Evolutionary conservation across 2,329 filamentous ascomycete genomes (phyloP), one percentile per base, ranked within the genome.

Genomic region (Colletotrichum sp.): DNA sequence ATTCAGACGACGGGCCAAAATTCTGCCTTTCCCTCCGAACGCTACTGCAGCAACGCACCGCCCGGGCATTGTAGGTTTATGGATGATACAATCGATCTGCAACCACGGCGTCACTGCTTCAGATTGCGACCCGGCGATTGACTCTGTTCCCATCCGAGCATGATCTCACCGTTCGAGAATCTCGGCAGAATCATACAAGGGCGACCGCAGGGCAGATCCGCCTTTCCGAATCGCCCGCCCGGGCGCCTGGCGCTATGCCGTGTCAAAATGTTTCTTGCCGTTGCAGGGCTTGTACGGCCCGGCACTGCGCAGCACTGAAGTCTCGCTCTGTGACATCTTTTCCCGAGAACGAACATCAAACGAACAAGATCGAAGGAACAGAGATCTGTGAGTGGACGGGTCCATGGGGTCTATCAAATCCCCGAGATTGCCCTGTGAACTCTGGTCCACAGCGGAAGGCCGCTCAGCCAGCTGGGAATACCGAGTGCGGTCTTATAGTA

Each of bases 11-110:
- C 57, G 70, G 70, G 57, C 34, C 64, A 26, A 64, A 32, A 21
- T 55, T 63, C 68, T 71, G 52, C 61, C 48, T 57, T 39, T 26
- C 30, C 26, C 32, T 57, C 69, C 43, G 64, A 48, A 67, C 55
- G 43, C 68, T 57, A 55, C 65, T 26, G 57, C 57, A 28, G 30
- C 59, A 67, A 70, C 70, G 70, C 70, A 52, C 64, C 65, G 63
- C 63, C 26, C 28, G 65, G 43, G 74, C 70, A 74, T 69, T 61
- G 74, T 68, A 69, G 26, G 71, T 76, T 76, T 73, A 36, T 59
- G 57, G 39, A 65, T 74, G 74, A 76, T 65, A 76, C 74, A 74
- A 74, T 18, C 36, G 74, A 76, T 76, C 74, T 76, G 70, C 74
- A 76, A 57, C 74, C 74, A 57, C 21, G 59, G 70, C 74, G 70